phyloP scores from a whole-genome alignment of 2,329 filamentous ascomycete genomes.

The Exophiala lecanii-corni region DNA sequence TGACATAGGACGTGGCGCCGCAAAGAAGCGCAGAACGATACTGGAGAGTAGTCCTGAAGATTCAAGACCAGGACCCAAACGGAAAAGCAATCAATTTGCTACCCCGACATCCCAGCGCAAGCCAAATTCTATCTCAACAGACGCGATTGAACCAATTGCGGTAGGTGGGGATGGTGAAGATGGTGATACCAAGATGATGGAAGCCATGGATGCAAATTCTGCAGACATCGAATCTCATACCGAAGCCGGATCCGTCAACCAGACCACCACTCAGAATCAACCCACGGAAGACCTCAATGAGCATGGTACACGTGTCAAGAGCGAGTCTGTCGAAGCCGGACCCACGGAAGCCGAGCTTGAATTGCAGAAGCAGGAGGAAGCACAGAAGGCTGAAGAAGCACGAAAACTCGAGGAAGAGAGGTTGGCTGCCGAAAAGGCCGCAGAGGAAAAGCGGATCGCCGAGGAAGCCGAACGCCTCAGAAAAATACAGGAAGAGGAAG shows the following conservation, averaged over 20 bases:
- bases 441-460: slow-evolving; percentile 3
- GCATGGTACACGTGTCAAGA: slow-evolving; percentile 15
- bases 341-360: slow-evolving; percentile 18
- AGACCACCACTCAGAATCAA: slow-evolving; percentile 22
- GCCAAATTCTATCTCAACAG: neutral
- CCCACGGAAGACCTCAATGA: neutral
- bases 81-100: slow-evolving; percentile 5
- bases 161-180: slow-evolving; percentile 9
- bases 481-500: slow-evolving; percentile 14
- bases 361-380: slow-evolving; percentile 17
- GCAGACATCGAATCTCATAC: neutral
- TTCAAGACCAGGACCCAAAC: slow-evolving; percentile 22
- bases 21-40: slow-evolving; percentile 42
- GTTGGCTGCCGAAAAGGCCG: neutral
- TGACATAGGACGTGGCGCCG: slow-evolving; percentile 26
- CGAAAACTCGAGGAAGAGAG: slow-evolving; percentile 9
- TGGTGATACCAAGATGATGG: neutral
- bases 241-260: slow-evolving; percentile 12
- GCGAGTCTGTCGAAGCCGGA: slow-evolving; percentile 19
- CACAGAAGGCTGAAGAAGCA: slow-evolving; percentile 10
- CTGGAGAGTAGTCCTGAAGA: slow-evolving; percentile 37
- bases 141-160: neutral
- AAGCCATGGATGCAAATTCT: neutral
- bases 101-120: slow-evolving; percentile 8
- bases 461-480: slow-evolving; percentile 7